phyloP scores from a whole-genome alignment of 73 alveolate species.

The Paramecium primaurelia region DNA sequence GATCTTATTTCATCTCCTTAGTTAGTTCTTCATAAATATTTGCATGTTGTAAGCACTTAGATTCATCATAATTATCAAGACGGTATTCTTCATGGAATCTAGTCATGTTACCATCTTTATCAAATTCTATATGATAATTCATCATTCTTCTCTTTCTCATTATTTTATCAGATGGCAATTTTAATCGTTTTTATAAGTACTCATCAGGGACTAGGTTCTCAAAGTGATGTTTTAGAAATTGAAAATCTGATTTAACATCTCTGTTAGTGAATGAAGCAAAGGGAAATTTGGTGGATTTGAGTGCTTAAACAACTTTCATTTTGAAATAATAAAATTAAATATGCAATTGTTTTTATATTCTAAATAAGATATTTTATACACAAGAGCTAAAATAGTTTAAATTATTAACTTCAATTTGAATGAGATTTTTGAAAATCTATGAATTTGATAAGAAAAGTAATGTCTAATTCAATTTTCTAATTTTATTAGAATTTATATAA shows the following conservation, averaged over 20 bases:
- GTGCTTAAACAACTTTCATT: not conserved
- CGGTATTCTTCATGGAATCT: constrained; percentile 8
- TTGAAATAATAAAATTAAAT: not conserved
- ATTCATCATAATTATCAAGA: not conserved
- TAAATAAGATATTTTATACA: not conserved
- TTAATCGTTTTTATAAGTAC: not conserved
- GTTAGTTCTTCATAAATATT: constrained; percentile 15
- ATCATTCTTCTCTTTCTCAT: constrained; percentile 33
- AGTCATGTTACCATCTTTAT: constrained; percentile 3
- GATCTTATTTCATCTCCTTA: not conserved
- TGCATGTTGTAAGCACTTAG: not conserved
- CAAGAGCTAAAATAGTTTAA: too few relatives aligned
- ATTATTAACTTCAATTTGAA: too few relatives aligned
- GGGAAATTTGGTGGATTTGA: not conserved
- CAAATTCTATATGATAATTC: constrained; percentile 8
- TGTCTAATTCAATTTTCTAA: too few relatives aligned
- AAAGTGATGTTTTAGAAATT: not conserved
- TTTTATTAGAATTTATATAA: too few relatives aligned
- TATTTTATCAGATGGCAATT: not conserved
- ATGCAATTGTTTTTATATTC: not conserved
- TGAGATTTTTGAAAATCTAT: too few relatives aligned
- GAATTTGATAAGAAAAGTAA: too few relatives aligned
- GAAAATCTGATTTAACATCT: not conserved
- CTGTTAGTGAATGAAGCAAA: not conserved
- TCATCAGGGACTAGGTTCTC: not conserved